phyloP scores from a whole-genome alignment of 2,329 filamentous ascomycete species.

The Neonectria neomacrospora region DNA sequence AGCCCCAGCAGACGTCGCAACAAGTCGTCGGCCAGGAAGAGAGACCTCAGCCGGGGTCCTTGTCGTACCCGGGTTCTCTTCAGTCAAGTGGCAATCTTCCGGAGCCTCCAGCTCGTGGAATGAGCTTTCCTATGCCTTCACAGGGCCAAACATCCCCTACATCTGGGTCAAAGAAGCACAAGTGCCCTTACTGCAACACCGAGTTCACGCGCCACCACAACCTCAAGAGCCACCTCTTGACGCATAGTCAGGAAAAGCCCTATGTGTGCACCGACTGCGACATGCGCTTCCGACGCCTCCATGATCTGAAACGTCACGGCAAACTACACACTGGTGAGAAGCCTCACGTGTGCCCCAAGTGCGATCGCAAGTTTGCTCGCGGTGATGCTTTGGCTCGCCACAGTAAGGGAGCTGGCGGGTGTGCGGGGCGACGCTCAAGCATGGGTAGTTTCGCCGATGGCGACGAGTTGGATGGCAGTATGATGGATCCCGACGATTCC shows the following conservation, averaged over 20 bases:
- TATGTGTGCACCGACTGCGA: conserved; percentile 95
- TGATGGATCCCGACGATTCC: conserved; percentile 64
- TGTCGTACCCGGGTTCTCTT: conserved; percentile 66
- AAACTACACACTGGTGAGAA: conserved; percentile 98
- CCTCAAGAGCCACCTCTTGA: conserved; percentile 95
- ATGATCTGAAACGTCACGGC: conserved; percentile 94
- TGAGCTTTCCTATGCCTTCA: conserved; percentile 67
- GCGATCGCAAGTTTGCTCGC: conserved; percentile 92
- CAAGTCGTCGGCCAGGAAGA: conserved; percentile 62
- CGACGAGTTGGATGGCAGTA: conserved; percentile 72
- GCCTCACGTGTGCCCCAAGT: conserved; percentile 94
- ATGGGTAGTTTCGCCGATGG: conserved; percentile 84
- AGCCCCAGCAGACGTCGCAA: conserved; percentile 50
- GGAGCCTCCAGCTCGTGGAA: conserved; percentile 60
- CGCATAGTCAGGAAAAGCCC: conserved; percentile 98
- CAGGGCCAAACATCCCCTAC: conserved; percentile 64
- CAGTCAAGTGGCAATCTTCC: conserved; percentile 56
- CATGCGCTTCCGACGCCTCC: conserved; percentile 89
- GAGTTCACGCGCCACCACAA: conserved; percentile 98
- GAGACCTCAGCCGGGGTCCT: conserved; percentile 59
- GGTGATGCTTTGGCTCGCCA: conserved; percentile 95
- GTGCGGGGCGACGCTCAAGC: conserved; percentile 89
- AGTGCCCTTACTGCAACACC: conserved; percentile 94
- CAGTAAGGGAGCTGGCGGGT: conserved; percentile 94
- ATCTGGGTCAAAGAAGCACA: conserved; percentile 81